Conservation (phyloP, 495 filamentous ascomycete genomes). For the Letharia lupina region DNA sequence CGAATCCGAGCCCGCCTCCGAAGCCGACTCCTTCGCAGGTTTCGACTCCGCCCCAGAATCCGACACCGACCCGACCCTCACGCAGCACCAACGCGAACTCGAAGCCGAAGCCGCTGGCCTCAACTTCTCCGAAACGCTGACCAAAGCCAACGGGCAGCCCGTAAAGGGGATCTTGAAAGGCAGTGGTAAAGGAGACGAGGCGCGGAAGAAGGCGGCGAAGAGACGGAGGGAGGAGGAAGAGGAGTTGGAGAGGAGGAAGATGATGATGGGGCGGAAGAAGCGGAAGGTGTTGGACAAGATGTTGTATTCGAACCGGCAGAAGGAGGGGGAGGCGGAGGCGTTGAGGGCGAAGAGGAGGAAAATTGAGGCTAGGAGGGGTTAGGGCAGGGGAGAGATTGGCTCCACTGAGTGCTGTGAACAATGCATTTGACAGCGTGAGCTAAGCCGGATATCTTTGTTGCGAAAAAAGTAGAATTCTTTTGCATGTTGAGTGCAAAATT, state of each 20-base stretch:
- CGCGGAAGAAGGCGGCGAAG: conserved; percentile 50
- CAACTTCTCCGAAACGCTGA: conserved; percentile 35
- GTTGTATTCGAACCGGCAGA: conserved; percentile 79
- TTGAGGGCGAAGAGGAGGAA: conserved; percentile 73
- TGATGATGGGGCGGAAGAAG: conserved; percentile 90
- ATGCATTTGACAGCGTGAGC: not conserved
- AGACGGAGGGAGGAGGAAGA: conserved; percentile 67
- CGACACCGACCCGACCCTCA: conserved; percentile 43
- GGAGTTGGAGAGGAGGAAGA: conserved; percentile 77
- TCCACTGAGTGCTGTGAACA: not conserved
- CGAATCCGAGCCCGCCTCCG: conserved; percentile 33
- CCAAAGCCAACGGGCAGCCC: conserved; percentile 36
- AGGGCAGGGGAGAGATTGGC: not conserved
- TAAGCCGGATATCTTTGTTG: conserved; percentile 1
- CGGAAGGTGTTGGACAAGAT: conserved; percentile 86
- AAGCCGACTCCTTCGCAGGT: conserved; percentile 36
- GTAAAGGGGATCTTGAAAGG: conserved; percentile 23
- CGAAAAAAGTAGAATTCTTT: not conserved
- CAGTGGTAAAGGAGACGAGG: conserved; percentile 45
- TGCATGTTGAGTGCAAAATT: conserved; percentile 9
- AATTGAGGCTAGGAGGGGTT: conserved; percentile 6
- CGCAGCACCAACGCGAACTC: conserved; percentile 74
- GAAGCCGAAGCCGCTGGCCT: conserved; percentile 75
- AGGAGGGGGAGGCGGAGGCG: conserved; percentile 63
- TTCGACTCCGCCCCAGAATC: conserved; percentile 44